A percentile compares a stretch with the other conserved stretches of the same genome.
Conservation (phyloP, 371 early-diverging fungal species). For the Mucor ambiguus region DNA sequence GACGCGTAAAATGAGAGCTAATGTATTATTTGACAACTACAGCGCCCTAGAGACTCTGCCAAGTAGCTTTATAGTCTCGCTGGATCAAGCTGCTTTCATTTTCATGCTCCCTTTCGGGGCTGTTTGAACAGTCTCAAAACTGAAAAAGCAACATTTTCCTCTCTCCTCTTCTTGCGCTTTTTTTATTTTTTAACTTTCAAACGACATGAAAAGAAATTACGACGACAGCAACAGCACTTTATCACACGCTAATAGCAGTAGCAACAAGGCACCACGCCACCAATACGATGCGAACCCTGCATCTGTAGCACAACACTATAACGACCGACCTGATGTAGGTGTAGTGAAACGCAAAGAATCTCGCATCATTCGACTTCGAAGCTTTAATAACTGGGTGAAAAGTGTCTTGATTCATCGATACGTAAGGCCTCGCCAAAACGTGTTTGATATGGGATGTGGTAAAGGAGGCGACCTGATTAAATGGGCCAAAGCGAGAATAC, state of each 20-base stretch:
- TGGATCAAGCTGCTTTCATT: too few relatives aligned
- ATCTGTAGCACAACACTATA: constrained; percentile 91
- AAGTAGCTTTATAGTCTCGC: too few relatives aligned
- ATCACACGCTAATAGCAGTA: neutral
- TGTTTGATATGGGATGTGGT: constrained; percentile 97
- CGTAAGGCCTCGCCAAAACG: constrained; percentile 51
- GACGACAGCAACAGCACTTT: neutral
- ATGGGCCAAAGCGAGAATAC: constrained; percentile 78
- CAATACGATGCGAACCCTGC: constrained; percentile 16
- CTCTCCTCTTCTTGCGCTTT: constrained; percentile 12
- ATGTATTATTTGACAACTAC: too few relatives aligned
- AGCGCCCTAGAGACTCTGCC: neutral
- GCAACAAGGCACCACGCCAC: neutral
- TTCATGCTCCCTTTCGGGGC: neutral
- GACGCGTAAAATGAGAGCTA: too few relatives aligned
- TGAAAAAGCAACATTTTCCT: neutral
- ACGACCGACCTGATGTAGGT: constrained; percentile 83
- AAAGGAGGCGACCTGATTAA: constrained; percentile 99
- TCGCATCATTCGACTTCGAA: constrained; percentile 81
- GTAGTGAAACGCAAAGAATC: constrained; percentile 78
- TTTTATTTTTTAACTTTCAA: neutral
- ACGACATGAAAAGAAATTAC: constrained; percentile 14
- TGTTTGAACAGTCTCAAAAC: neutral
- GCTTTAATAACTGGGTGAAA: constrained; percentile 98
- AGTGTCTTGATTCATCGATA: constrained; percentile 81